A percentile compares a stretch with the other conserved stretches of the same genome.
These are phyloP conservation scores for Neofusicoccum laricinum DNA, from an alignment of 2,329 filamentous ascomycete genomes.

Conservation along the genomic window DNA sequence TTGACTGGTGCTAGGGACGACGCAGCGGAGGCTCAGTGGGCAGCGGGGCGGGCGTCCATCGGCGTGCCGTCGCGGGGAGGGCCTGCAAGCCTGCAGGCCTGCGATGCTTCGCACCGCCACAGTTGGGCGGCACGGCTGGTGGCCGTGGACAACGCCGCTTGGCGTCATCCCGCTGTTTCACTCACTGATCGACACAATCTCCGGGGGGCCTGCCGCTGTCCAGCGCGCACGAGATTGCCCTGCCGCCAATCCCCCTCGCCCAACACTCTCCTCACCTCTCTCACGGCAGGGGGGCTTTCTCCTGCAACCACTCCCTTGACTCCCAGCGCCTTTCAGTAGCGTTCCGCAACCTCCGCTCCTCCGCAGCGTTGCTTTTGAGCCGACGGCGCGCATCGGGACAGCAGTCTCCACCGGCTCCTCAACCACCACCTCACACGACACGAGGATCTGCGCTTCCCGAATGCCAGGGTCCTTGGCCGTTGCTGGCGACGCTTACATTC, in stretches of 20 bases:
- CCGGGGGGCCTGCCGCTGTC: slow-evolving; percentile 6
- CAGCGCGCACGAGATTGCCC: slow-evolving; percentile 11
- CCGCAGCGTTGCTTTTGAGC: not conserved
- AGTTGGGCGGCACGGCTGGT: not conserved
- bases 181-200: slow-evolving; percentile 8
- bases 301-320: slow-evolving; percentile 5
- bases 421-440: not conserved
- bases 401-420: slow-evolving; percentile 6
- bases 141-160: not conserved
- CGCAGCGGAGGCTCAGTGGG: no score
- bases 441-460: slow-evolving; percentile 8
- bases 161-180: slow-evolving; percentile 13
- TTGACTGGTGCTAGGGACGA: no score
- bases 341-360: not conserved
- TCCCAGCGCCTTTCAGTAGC: not conserved
- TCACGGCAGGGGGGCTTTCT: slow-evolving; percentile 5
- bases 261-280: not conserved
- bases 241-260: slow-evolving; percentile 12
- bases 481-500: not conserved
- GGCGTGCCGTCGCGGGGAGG: not conserved
- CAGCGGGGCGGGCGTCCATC: not conserved
- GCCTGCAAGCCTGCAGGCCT: no score
- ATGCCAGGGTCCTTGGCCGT: not conserved
- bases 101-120: no score
- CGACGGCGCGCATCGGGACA: not conserved